Evolutionary conservation across 768 basidiomycete species (phyloP).

Genomic region (Tulasnella sp.): DNA sequence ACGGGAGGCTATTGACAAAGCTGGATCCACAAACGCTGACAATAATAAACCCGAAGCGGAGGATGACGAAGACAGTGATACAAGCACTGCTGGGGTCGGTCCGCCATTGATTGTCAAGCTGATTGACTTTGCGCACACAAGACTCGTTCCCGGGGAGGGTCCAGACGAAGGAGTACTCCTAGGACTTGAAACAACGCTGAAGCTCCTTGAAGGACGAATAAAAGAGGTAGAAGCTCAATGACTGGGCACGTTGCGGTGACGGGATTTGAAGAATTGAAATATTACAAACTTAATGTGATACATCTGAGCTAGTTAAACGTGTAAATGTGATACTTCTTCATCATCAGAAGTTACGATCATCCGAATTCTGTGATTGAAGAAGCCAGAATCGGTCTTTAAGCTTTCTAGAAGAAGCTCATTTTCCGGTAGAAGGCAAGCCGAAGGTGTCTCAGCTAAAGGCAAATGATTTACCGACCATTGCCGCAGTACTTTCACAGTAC

Average conservation of each 20-base stretch:
- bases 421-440: no score
- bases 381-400: no score
- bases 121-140: constrained; percentile 93
- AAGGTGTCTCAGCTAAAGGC: no score
- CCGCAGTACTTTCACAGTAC: no score
- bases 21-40: constrained; percentile 11
- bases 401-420: no score
- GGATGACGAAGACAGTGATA: constrained; percentile 28
- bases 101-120: constrained; percentile 55
- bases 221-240: constrained; percentile 28
- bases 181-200: constrained; percentile 55
- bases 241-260: background rate
- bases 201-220: constrained; percentile 46
- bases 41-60: constrained; percentile 19
- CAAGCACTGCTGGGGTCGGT: constrained; percentile 22
- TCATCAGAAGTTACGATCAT: no score
- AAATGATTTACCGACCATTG: no score
- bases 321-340: no score
- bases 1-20: constrained; percentile 22
- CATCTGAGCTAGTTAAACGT: no score
- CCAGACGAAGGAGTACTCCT: constrained; percentile 64
- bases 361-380: no score
- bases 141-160: constrained; percentile 51
- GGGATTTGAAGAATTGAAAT: background rate
- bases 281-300: no score